Evolutionary conservation across 257 asterid species (phyloP), one percentile per base, ranked within the genome.

Genomic region (Solanum virginianum): DNA sequence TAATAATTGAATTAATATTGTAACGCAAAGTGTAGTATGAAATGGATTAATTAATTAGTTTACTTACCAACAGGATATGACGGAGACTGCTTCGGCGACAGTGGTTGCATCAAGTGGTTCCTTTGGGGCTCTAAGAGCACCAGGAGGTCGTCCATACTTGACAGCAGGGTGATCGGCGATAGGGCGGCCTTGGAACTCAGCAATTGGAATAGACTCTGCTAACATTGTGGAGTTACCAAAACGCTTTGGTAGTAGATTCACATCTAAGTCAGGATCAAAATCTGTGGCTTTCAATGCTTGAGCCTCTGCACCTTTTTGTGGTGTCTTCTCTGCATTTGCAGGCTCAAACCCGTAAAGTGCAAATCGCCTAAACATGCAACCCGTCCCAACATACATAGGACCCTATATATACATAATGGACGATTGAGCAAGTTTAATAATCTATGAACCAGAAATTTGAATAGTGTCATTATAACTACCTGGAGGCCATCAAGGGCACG

Each of bases 121-220:
- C 13, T 83, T 83, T 29, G 90, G 91, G 47, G 51, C 81, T 29
- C 89, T 82, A 26, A 90, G 91, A 36, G 85, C 85, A 57, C 91
- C 90, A 5, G 91, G 90, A 8, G 90, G 91, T 71, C 92, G 81
- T 45, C 92, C 92, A 62, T 77, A 85, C 88, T 90, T 90, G 74
- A 90, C 90, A n/a, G 92, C 91, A 59, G 91, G 91, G 79, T 90
- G 92, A 89, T 90, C 92, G 16, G 92, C 92, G 13, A 90, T 59
- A 29, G 91, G 92, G 24, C 92, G 91, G 11, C 91, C 92, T 84
- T 90, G 88, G 82, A 80, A 90, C 65, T 90, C 92, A 36, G 92
- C 90, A 4, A 88, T 74, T 26, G 92, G 90, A 57, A 90, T 90
- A 32, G 92, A 90, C 63, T 90, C 92, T 5, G 89, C 71, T 11